Base-by-base conservation (phyloP, 148 eudicot species). In the Rhododendron mucronatum region DNA sequence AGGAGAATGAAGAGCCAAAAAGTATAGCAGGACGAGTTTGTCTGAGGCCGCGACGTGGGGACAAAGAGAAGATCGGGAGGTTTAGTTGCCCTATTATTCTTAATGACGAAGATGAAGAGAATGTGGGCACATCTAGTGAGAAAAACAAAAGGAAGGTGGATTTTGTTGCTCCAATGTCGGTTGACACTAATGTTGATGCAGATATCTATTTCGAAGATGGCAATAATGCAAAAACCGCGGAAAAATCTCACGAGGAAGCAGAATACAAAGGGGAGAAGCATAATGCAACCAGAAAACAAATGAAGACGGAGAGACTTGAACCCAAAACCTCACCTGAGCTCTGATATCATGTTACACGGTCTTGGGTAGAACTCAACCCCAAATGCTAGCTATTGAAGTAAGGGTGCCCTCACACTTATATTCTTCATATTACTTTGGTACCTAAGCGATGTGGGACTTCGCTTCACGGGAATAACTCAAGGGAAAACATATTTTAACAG, bases 11-110 rank as follows among this genome's bases (percentile, higher is more conserved):
- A 82, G 85, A 28, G 83, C 10, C 61, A 15, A 78, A 7, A 48
- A 51, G 57, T 9, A 61, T 85, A 55, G 87, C 80, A n/a, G 55
- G 5, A 65, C 86, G 84, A 35, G 35, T 84, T 80, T 51, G 73
- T 37, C 50, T 33, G 63, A 26, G 85, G 65, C 9, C 26, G 23
- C 87, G 26, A 28, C 71, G 18, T 82, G 78, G 67, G 21, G 67
- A 77, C 30, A 78, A 82, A 10, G 11, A 39, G 47, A 26, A 61
- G 78, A 6, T 63, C 8, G 87, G 82, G 75, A 85, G 83, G 37
- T 76, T 53, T 63, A 63, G 81, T 35, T 13, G 55, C 69, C 88
- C 88, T 5, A 15, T 63, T 47, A 63, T 2, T 9, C 12, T 47
- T 47, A 47, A 7, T 0, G 12, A 47, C 1, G 50, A 47, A 12